Evolutionary conservation across 805 yeast species (phyloP), one percentile per base, ranked within the genome.

Genomic region (Ogataea wickerhamii): DNA sequence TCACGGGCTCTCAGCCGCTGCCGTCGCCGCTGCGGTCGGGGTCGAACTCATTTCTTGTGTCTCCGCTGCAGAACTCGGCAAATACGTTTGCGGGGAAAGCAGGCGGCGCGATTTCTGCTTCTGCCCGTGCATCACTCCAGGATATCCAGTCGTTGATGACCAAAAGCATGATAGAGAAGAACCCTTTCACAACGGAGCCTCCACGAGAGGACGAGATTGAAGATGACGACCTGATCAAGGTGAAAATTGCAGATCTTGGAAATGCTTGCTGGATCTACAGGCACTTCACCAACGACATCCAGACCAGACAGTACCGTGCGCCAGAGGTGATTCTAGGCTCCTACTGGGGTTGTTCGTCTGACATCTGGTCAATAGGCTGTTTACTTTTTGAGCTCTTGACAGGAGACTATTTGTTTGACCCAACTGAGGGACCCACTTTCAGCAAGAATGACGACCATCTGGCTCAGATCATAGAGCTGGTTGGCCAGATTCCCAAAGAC

Each of bases 291-390:
- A 78, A 87, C 59, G 89, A 87, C 46, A 86, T 88, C 44, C 96
- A 88, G 62, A 88, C 97, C 1, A 71, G 97, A 32, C 96, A 88
- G 59, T 88, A 88, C 60, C 71, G 98, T 31, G 77, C 96, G 0
- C 98, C 98, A 1, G 98, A 91, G 55, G 85, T 83, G 4, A 61
- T 85, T 12, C 52, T 84, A 14, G 93, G 95, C 0, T 75, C 84
- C 7, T 70, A 76, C 22, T 93, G 98, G 98, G 98, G 98, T 1
- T 88, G 95, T 36, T 80, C 91, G 38, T 82, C 94, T 1, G 98
- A 93, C 63, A 74, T 91, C 33, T 93, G 98, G 98, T 85, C 96
- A n/a, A 70, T 85, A 52, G 97, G 95, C 0, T 89, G 98, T 64
- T 64, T 93, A 53, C 70, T 85, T 1, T 93, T 93, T 63, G 98